A percentile compares a stretch with the other conserved stretches of the same genome.
Conservation (phyloP, 116 monocot species). For the Phalaenopsis hybrid region DNA sequence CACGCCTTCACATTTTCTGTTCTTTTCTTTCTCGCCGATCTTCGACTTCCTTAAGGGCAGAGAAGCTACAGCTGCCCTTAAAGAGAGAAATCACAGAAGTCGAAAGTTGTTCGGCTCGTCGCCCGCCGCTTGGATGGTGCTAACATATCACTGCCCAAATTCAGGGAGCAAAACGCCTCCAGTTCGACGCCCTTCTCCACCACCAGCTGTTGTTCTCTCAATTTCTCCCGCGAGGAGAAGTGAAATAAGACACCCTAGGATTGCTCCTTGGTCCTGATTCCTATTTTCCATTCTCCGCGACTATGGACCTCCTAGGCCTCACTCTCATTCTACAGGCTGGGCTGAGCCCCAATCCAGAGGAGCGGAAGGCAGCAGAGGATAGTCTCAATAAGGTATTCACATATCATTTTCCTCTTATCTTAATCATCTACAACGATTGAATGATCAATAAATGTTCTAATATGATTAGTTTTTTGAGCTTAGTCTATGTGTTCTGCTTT, state of each 20-base stretch:
- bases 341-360: conserved; percentile 64
- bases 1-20: too few species aligned
- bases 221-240: not conserved
- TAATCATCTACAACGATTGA: not conserved
- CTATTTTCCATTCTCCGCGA: not conserved
- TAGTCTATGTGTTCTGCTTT: not conserved
- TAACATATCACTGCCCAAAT: too few species aligned
- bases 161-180: too few species aligned
- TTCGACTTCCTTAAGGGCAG: too few species aligned
- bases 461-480: not conserved
- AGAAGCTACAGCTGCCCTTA: too few species aligned
- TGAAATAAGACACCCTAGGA: conserved; percentile 3
- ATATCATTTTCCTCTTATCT: not conserved
- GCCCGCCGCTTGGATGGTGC: too few species aligned
- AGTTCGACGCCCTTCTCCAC: not conserved
- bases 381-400: conserved; percentile 65
- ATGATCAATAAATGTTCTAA: too few species aligned
- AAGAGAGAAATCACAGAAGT: too few species aligned
- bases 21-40: too few species aligned
- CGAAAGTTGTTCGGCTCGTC: too few species aligned
- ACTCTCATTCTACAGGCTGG: conserved; percentile 62
- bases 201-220: not conserved
- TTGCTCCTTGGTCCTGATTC: not conserved
- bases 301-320: not conserved
- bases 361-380: conserved; percentile 82